Base-by-base conservation (phyloP, 2,329 filamentous ascomycete genomes). In the Phoma sp. region DNA sequence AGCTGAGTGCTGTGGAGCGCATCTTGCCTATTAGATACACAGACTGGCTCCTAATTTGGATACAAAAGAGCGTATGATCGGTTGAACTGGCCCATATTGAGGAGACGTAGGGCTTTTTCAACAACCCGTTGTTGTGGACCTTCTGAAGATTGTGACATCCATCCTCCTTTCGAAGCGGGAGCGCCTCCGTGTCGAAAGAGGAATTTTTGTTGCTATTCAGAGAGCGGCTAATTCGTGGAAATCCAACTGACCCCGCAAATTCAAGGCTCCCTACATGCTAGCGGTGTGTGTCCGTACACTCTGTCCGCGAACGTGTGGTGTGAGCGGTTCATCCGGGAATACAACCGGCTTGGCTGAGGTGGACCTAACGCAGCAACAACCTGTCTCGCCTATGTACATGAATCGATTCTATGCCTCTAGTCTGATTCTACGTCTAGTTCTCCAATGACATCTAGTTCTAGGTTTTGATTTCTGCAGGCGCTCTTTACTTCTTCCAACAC, bases 391-490 rank as follows among this genome's bases (percentile, higher is more conserved):
- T 17, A 36, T 3, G 4, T 37, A 22, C 46, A 9, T 27, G 22
- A 31, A 43, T 36, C 31, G 3, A 29, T 32, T 43, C 13, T 47
- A 27, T 32, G 7, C 24, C 1, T 45, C 43, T 51, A 50, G 3
- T 55, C 44, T 19, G 51, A 43, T 21, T 60, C 52, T 38, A 43
- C 38, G 12, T 66, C 63, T 55, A 65, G 48, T 1, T 60, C 65
- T 86, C 13, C 86, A 88, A 66, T 90, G 84, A 72, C 61, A 22
- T 70, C 63, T 36, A 72, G 47, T 24, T 62, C 56, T 44, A 71
- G 21, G 1, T 59, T 61, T 2, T 61, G 60, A 4, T 43, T 38
- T 22, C 65, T 66, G 33, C 69, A 71, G 4, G 60, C 62, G 22
- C 67, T 55, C 44, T 70, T 71, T 19, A 71, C 63, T 8, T 58